Conservation (phyloP, 2,329 filamentous ascomycete species). For the Rhynchosporium agropyri region DNA sequence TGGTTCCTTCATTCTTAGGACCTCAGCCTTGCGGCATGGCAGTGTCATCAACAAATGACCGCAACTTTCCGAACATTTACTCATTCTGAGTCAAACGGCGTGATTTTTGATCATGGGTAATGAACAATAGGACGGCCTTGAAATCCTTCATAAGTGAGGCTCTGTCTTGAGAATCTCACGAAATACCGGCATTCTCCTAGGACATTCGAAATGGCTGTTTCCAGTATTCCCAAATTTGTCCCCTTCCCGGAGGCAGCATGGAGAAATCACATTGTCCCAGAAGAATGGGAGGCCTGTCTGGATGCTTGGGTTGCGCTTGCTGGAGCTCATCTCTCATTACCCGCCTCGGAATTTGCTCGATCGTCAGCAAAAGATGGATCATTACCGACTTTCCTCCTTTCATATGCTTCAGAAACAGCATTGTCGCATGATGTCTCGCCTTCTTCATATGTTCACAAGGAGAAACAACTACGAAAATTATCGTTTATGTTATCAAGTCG, state of each 20-base stretch:
- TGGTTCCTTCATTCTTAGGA: slow-evolving; percentile 1
- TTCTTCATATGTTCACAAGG: slow-evolving; percentile 39
- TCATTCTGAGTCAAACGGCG: slow-evolving; percentile 32
- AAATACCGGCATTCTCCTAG: neutral
- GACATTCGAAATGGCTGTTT: slow-evolving; percentile 43
- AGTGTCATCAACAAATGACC: slow-evolving; percentile 18
- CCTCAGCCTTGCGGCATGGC: slow-evolving; percentile 27
- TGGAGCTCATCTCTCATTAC: slow-evolving; percentile 63
- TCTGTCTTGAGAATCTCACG: neutral
- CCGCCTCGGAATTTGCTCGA: slow-evolving; percentile 57
- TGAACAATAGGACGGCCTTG: neutral
- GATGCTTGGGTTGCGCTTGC: slow-evolving; percentile 74
- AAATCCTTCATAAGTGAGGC: neutral
- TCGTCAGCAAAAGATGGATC: slow-evolving; percentile 59
- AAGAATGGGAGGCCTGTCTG: slow-evolving; percentile 78
- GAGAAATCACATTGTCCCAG: slow-evolving; percentile 64
- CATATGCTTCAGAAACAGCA: slow-evolving; percentile 63
- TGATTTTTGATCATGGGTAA: slow-evolving; percentile 12
- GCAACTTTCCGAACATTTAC: neutral
- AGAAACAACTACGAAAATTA: slow-evolving; percentile 58
- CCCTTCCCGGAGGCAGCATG: slow-evolving; percentile 73
- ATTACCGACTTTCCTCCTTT: slow-evolving; percentile 63
- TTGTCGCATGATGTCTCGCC: slow-evolving; percentile 35
- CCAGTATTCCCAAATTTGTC: slow-evolving; percentile 69
- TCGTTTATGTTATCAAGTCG: slow-evolving; percentile 66